These are phyloP conservation scores for Chloranthus sessilifolius DNA, from an alignment of 164 flowering plant genomes.

Conservation along the genomic window DNA sequence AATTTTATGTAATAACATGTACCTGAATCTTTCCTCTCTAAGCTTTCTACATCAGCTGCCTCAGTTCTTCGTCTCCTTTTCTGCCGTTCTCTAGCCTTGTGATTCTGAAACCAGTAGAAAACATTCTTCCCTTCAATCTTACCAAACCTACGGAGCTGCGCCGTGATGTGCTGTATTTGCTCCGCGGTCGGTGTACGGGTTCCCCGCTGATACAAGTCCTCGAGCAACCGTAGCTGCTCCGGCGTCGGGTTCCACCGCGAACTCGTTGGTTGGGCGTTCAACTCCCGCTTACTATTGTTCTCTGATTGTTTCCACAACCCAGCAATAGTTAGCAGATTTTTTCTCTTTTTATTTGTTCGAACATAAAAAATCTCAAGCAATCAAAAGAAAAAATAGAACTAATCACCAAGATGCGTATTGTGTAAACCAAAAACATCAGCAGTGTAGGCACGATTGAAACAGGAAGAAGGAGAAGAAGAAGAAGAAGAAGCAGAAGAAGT, in stretches of 20 bases:
- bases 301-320: constrained; percentile 18
- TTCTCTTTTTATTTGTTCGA: too few species aligned
- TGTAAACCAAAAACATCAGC: constrained; percentile 37
- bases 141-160: constrained; percentile 75
- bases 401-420: constrained; percentile 47
- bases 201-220: constrained; percentile 66
- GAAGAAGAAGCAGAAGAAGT: constrained; percentile 2
- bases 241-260: constrained; percentile 94
- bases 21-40: constrained; percentile 49
- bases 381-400: neutral
- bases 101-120: constrained; percentile 95
- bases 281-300: constrained; percentile 52
- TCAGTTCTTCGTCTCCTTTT: constrained; percentile 71
- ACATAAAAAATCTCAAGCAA: neutral
- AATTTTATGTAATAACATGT: too few species aligned
- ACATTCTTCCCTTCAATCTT: constrained; percentile 92
- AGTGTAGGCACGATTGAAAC: constrained; percentile 27
- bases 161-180: constrained; percentile 75
- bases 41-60: constrained; percentile 13
- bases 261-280: constrained; percentile 43
- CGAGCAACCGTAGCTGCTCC: constrained; percentile 66
- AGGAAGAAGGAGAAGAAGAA: constrained; percentile 9
- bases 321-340: too few species aligned
- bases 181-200: constrained; percentile 82
- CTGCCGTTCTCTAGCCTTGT: constrained; percentile 87